Conservation (phyloP, 108 stramenopile species). For the Skeletonema costatum region DNA sequence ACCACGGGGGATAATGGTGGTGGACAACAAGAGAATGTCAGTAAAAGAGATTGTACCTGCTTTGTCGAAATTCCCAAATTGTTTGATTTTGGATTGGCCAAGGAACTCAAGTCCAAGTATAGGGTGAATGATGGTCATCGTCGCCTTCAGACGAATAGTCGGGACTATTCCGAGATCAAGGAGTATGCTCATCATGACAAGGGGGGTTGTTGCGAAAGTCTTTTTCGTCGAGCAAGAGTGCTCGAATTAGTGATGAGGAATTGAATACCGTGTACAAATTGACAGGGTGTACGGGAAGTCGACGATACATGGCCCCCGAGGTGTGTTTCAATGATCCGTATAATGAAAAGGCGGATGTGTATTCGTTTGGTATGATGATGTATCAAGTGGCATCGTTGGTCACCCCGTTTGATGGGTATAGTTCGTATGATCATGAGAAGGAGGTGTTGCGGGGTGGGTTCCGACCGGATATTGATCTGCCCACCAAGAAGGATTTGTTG, state of each 20-base stretch:
- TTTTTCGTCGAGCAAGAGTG: not conserved
- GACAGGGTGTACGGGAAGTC: conserved; percentile 51
- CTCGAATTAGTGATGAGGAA: not conserved
- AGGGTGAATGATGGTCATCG: conserved; percentile 2
- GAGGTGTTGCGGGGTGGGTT: conserved; percentile 3
- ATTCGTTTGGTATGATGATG: conserved; percentile 54
- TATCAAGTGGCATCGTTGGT: conserved; percentile 45
- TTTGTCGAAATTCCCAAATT: conserved; percentile 17
- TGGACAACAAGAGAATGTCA: not conserved
- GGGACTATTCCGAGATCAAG: not conserved
- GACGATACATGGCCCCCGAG: conserved; percentile 62
- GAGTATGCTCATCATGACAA: not conserved
- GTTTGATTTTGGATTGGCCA: conserved; percentile 50
- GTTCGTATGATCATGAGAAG: conserved; percentile 1
- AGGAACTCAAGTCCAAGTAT: conserved; percentile 54
- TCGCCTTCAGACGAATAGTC: not conserved
- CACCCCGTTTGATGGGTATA: conserved; percentile 18
- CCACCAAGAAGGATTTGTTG: not conserved
- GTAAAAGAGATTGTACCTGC: not conserved
- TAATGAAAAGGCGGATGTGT: conserved; percentile 55
- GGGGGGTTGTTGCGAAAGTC: not conserved
- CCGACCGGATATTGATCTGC: not conserved
- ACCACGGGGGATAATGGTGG: not conserved
- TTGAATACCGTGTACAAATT: conserved; percentile 35
- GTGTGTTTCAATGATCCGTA: conserved; percentile 48